Conservation (phyloP, 163 green algal species). For the Chloromonas sp. region DNA sequence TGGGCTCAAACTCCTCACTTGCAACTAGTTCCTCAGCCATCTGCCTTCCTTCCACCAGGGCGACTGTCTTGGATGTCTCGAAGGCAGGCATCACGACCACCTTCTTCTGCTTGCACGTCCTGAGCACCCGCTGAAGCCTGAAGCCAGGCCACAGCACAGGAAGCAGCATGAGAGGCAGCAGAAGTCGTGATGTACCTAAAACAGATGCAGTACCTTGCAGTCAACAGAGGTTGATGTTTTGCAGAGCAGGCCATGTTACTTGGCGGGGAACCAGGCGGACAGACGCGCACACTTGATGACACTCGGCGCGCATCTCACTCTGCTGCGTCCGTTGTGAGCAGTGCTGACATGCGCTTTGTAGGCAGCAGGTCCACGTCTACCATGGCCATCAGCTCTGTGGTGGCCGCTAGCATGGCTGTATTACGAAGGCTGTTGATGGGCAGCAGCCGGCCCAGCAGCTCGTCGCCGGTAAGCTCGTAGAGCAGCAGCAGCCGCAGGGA, state of each 20-base stretch:
- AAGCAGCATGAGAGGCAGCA: too few relatives aligned
- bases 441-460: constrained; percentile 21
- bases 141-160: too few relatives aligned
- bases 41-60: constrained; percentile 3
- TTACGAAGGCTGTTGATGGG: constrained; percentile 49
- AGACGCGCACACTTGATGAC: too few relatives aligned
- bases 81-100: constrained; percentile 27
- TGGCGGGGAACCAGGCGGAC: too few relatives aligned
- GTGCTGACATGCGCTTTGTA: background rate
- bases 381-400: constrained; percentile 42
- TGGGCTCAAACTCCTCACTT: background rate
- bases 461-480: constrained; percentile 13
- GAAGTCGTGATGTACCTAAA: background rate
- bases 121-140: background rate
- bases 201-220: background rate
- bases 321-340: background rate
- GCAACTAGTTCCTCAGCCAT: constrained; percentile 9
- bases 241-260: background rate
- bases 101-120: background rate
- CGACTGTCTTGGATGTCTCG: constrained; percentile 18
- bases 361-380: constrained; percentile 46
- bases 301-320: background rate
- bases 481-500: constrained; percentile 18
- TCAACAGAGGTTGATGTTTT: background rate
- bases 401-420: constrained; percentile 28